Percentiles rank a stretch among this genome's conserved stretches.
These are phyloP conservation scores for Brassica balearica DNA, from an alignment of 441 rosid genomes.

Conservation along the genomic window DNA sequence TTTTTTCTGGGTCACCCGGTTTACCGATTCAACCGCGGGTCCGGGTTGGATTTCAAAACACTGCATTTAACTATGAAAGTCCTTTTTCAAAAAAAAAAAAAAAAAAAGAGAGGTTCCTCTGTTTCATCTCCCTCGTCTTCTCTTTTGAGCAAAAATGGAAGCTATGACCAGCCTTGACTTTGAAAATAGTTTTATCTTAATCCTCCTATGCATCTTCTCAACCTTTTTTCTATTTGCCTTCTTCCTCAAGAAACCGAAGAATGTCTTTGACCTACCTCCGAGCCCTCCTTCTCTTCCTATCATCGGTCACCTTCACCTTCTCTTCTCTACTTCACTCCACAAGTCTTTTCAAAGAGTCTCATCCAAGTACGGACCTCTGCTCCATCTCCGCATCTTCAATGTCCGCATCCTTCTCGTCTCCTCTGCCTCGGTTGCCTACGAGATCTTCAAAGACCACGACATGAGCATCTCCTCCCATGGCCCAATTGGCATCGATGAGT, in stretches of 20 bases:
- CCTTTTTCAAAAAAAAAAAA: too few relatives aligned
- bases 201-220: background rate
- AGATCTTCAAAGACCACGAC: slow-evolving; percentile 27
- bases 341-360: background rate
- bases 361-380: slow-evolving; percentile 15
- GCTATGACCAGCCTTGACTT: background rate
- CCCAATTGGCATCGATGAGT: background rate
- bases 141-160: background rate
- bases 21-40: too few relatives aligned
- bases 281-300: slow-evolving; percentile 23
- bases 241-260: slow-evolving; percentile 27
- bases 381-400: slow-evolving; percentile 29
- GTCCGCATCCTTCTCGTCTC: slow-evolving; percentile 17
- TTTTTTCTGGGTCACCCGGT: too few relatives aligned
- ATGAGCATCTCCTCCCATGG: slow-evolving; percentile 4
- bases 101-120: too few relatives aligned
- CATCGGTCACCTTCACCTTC: slow-evolving; percentile 20
- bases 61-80: too few relatives aligned
- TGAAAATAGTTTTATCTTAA: background rate
- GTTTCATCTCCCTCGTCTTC: background rate
- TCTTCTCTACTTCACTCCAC: slow-evolving; percentile 6
- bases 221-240: background rate
- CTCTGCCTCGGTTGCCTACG: slow-evolving; percentile 18
- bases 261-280: slow-evolving; percentile 1
- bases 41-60: too few relatives aligned